These are phyloP conservation scores for Hysterangium stoloniferum DNA, from an alignment of 768 basidiomycete genomes.

Conservation along the genomic window DNA sequence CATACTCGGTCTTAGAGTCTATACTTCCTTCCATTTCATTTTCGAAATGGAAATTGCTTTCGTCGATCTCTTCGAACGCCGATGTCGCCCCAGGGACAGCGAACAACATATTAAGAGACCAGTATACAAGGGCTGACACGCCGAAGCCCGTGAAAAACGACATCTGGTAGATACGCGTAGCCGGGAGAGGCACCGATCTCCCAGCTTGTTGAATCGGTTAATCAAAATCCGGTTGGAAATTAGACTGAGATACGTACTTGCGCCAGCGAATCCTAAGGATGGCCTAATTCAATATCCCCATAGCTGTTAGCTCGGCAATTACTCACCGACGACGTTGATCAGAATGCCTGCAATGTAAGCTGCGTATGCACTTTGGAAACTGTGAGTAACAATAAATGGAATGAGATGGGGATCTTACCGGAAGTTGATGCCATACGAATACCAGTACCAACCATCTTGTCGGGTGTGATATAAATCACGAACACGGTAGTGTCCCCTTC, in stretches of 20 bases:
- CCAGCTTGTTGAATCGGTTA: constrained; percentile 34
- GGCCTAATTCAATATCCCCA: background rate
- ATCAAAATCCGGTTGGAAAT: constrained; percentile 1
- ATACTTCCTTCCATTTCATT: constrained; percentile 1
- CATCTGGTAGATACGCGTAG: constrained; percentile 67
- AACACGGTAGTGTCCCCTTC: constrained; percentile 63
- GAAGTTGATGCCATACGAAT: constrained; percentile 67
- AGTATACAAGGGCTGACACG: constrained; percentile 59
- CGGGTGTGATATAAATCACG: constrained; percentile 57
- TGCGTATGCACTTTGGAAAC: constrained; percentile 42
- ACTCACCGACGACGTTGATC: constrained; percentile 60
- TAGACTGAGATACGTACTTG: constrained; percentile 36
- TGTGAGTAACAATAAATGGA: constrained; percentile 2
- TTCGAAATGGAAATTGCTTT: constrained; percentile 11
- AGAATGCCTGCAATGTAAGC: constrained; percentile 69
- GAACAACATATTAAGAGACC: constrained; percentile 46
- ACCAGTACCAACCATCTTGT: constrained; percentile 64
- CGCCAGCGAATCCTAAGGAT: constrained; percentile 52
- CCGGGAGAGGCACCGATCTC: constrained; percentile 51
- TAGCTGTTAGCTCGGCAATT: background rate
- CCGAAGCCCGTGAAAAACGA: constrained; percentile 83
- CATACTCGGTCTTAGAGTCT: background rate
- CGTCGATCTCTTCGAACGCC: constrained; percentile 51
- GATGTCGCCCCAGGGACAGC: constrained; percentile 45
- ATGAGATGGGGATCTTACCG: constrained; percentile 32